Evolutionary conservation across 495 filamentous ascomycete species (phyloP), one percentile per base, ranked within the genome.

Genomic region (Neurospora hispaniola): DNA sequence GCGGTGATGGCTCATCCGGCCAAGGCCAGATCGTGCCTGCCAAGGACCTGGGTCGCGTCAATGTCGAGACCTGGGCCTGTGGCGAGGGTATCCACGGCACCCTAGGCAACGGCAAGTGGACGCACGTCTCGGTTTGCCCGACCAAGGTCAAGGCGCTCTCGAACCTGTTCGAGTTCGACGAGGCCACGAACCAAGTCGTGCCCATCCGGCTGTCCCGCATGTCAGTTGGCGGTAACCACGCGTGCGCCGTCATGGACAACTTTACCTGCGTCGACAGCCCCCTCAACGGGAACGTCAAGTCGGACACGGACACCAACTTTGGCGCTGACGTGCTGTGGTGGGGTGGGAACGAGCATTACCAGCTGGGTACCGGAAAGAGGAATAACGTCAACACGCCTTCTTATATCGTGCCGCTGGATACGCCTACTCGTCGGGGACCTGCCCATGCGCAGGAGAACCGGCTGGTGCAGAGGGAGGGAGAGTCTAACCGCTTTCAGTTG

Each of bases 311-410:
- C 73, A 91, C 89, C 5, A 91, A 93, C 75, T 97, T 88, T 85
- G 95, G 95, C 70, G 89, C 89, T 10, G 96, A 98, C 80, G 89
- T 92, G 3, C 79, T 98, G 7, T 96, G 90, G 87, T 99, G 94
- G 92, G 96, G 96, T 75, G 92, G 92, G 44, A 99, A 98, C 77
- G 95, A 99, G 82, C 87, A 89, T 74, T 97, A 92, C 78, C 96
- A 99, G 78, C 87, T 99, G 20, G 96, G 96, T 5, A 98, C 91
- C 5, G 95, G 96, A 43, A 95, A 90, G 84, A 83, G 94, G 73
- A 97, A 88, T 77, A 98, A 99, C 77, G 75, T 89, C 7, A 82
- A 86, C 41, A 84, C 85, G 11, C 96, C 96, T 16, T 85, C 84
- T 0, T 92, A 98, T 80, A 93, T 99, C 71, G 86, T 89, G 39